Evolutionary conservation across 1,284 basidiomycete species (phyloP).

Genomic region (Tylopilus orsonianus): DNA sequence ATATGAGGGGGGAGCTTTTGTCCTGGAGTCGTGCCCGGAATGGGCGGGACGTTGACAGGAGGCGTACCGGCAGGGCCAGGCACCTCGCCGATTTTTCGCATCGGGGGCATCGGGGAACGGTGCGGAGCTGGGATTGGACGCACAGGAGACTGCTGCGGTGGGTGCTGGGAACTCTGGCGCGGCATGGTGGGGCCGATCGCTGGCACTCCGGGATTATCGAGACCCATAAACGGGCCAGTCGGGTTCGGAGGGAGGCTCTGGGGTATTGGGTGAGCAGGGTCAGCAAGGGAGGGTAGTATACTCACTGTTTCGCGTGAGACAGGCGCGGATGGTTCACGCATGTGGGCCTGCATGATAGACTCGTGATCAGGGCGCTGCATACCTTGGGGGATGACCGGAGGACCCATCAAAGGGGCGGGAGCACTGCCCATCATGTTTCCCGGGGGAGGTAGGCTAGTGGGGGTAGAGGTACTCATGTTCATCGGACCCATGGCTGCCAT

Average conservation of each 20-base stretch:
- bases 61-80: slow-evolving; percentile 18
- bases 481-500: slow-evolving; percentile 24
- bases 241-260: slow-evolving; percentile 28
- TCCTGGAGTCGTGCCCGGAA: slow-evolving; percentile 28
- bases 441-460: slow-evolving; percentile 14
- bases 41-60: slow-evolving; percentile 25
- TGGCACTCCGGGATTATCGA: slow-evolving; percentile 19
- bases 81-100: slow-evolving; percentile 26
- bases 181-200: slow-evolving; percentile 18
- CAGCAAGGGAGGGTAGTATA: background rate
- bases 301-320: slow-evolving; percentile 29
- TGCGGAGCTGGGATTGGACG: slow-evolving; percentile 21
- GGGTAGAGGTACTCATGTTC: slow-evolving; percentile 18
- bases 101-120: slow-evolving; percentile 25
- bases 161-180: slow-evolving; percentile 30
- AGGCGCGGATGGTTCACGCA: slow-evolving; percentile 26
- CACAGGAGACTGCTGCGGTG: slow-evolving; percentile 28
- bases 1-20: slow-evolving; percentile 37
- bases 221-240: slow-evolving; percentile 24
- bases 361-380: slow-evolving; percentile 29
- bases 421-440: slow-evolving; percentile 21
- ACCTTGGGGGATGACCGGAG: slow-evolving; percentile 29
- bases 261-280: slow-evolving; percentile 3
- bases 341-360: slow-evolving; percentile 26
- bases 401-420: slow-evolving; percentile 26